These are phyloP conservation scores for Pedinophyceae sp. DNA, from an alignment of 139 green algal genomes.

Conservation along the genomic window DNA sequence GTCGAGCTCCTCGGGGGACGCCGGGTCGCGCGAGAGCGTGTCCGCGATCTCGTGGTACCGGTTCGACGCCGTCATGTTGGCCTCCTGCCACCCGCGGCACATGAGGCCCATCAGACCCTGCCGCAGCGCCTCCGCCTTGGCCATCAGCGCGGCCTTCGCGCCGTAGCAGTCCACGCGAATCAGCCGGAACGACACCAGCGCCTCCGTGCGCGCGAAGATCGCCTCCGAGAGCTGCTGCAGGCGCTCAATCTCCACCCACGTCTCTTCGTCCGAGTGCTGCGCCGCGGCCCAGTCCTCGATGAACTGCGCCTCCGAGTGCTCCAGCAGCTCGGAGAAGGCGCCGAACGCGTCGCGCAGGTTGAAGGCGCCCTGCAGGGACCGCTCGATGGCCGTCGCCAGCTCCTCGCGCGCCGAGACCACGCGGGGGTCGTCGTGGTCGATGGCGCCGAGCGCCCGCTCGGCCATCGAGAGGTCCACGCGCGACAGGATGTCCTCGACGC, in stretches of 20 bases:
- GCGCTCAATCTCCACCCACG: conserved; percentile 27
- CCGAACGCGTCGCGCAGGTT: conserved; percentile 11
- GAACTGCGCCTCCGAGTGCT: conserved; percentile 15
- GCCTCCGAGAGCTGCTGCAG: conserved; percentile 23
- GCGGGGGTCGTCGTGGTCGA: conserved; percentile 19
- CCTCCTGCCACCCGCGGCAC: background rate
- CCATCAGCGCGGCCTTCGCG: background rate
- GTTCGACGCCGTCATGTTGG: background rate
- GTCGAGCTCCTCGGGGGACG: conserved; percentile 10
- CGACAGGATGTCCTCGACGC: conserved; percentile 19
- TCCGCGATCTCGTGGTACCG: background rate
- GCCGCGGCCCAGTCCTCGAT: conserved; percentile 26
- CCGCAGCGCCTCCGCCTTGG: conserved; percentile 1
- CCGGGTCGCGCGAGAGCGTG: background rate
- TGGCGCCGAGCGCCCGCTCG: conserved; percentile 11
- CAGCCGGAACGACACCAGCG: conserved; percentile 30
- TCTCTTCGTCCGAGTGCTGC: conserved; percentile 36
- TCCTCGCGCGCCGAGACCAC: conserved; percentile 12
- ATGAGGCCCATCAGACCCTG: background rate
- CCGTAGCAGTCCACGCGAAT: conserved; percentile 6
- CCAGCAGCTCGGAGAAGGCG: conserved; percentile 20
- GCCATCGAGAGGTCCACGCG: conserved; percentile 13
- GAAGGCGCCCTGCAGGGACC: conserved; percentile 27
- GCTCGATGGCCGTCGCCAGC: conserved; percentile 16
- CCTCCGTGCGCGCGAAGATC: conserved; percentile 18